Percentiles rank a stretch among this genome's conserved stretches.
phyloP scores from a whole-genome alignment of 1,284 basidiomycete genomes.

The Pholiota adiposa region DNA sequence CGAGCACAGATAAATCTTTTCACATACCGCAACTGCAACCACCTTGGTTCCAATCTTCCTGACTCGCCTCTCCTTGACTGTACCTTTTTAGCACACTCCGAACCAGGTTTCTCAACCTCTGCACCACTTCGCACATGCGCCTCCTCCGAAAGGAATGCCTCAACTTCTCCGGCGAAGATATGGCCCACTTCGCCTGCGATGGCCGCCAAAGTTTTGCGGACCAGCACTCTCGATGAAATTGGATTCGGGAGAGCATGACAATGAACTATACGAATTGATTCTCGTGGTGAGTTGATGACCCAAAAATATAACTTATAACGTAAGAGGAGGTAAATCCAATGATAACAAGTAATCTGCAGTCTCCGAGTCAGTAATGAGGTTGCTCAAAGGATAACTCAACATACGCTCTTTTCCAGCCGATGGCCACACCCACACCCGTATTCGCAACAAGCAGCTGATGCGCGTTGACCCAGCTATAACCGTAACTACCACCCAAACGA shows the following conservation, averaged over 20 bases:
- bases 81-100: constrained; percentile 9
- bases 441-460: constrained; percentile 33
- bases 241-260: constrained; percentile 47
- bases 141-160: constrained; percentile 46
- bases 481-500: constrained; percentile 28
- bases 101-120: constrained; percentile 22
- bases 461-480: constrained; percentile 44
- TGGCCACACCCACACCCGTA: constrained; percentile 37
- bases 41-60: constrained; percentile 36
- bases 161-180: constrained; percentile 43
- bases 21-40: constrained; percentile 33
- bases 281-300: not conserved
- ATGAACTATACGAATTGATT: constrained; percentile 38
- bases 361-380: not conserved
- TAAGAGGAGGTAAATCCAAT: constrained; percentile 46
- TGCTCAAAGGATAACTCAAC: constrained; percentile 17
- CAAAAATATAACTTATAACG: constrained; percentile 11
- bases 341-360: constrained; percentile 40
- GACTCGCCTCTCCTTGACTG: constrained; percentile 32
- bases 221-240: constrained; percentile 41
- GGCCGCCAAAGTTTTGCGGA: constrained; percentile 42
- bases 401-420: constrained; percentile 47
- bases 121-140: constrained; percentile 33
- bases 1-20: too few relatives aligned
- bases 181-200: constrained; percentile 36